Evolutionary conservation across 495 filamentous ascomycete species (phyloP), one percentile per base, ranked within the genome.

Genomic region (Neurospora sp.): DNA sequence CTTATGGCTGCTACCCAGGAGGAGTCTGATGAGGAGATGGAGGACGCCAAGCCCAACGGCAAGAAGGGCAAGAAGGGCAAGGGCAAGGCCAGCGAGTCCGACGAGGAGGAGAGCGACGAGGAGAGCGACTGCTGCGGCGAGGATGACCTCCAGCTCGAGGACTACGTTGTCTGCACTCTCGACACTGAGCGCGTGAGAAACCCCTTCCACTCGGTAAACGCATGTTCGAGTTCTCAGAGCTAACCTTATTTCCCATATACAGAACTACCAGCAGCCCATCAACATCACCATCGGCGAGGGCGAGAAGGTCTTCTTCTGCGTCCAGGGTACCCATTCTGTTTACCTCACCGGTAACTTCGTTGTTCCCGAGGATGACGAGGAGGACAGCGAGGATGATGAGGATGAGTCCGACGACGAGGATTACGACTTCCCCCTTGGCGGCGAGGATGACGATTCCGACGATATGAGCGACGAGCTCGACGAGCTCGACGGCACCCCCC

Each of bases 261-360:
- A 99, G 96, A 88, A 91, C 83, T 97, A 89, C 86, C 96, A 99
- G 82, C 96, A 99, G 80, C 82, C 96, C n/a, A 89, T 99, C 48
- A 93, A 98, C 79, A 90, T 99, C 78, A 93, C 91, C 70, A 86
- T 99, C 80, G 87, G 85, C 74, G 92, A 97, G 79, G 88, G 91
- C 75, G 96, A 98, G 86, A 85, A 86, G 65, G 90, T 96, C 70
- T 97, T 91, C 86, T 99, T 99, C 87, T 89, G 90, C 79, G 94
- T 96, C 74, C 88, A 89, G 73, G 96, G 96, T 78, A 97, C 93
- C 68, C 93, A 97, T 85, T 87, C 90, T 71, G 85, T 99, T 75
- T 94, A 89, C 84, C 87, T 99, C 40, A 98, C 95, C 70, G 96
- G 96, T 76, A 99, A 99, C 87, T 98, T 97, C 81, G 88, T 98